Percentiles rank a stretch among this genome's conserved stretches.
Conservation (phyloP, 1,284 basidiomycete species). For the Trichosporon faecale region DNA sequence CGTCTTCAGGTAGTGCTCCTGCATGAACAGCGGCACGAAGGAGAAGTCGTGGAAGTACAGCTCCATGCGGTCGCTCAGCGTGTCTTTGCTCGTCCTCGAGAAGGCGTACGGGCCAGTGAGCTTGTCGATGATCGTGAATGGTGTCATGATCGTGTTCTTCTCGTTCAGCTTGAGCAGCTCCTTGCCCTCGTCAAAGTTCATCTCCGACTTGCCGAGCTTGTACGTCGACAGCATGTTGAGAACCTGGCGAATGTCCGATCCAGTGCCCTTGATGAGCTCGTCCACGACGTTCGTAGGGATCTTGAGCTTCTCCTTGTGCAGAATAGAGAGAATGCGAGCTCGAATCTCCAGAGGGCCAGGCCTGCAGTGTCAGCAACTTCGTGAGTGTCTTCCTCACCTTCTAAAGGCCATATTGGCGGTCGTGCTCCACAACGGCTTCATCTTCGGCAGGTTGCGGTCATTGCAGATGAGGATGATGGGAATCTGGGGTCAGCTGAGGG, state of each 20-base stretch:
- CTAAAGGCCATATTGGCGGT: conserved; percentile 74
- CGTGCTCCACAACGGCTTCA: conserved; percentile 77
- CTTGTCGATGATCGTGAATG: conserved; percentile 81
- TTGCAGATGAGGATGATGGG: conserved; percentile 99
- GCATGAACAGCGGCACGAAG: conserved; percentile 91
- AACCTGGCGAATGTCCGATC: conserved; percentile 94
- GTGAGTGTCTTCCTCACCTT: conserved; percentile 56
- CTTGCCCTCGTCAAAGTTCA: conserved; percentile 90
- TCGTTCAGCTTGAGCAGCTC: conserved; percentile 81
- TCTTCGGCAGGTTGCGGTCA: conserved; percentile 77
- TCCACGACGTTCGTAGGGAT: conserved; percentile 86
- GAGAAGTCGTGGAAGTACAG: conserved; percentile 94
- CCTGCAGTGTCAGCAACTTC: conserved; percentile 52
- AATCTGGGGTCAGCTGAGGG: conserved; percentile 58
- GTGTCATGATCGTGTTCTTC: conserved; percentile 86
- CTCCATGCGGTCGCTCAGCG: conserved; percentile 88
- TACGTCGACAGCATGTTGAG: conserved; percentile 98
- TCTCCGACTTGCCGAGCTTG: conserved; percentile 72
- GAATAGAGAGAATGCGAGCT: conserved; percentile 81
- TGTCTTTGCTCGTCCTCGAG: conserved; percentile 72
- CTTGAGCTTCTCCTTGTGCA: conserved; percentile 92
- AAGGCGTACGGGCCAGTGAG: conserved; percentile 88
- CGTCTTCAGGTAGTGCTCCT: conserved; percentile 90
- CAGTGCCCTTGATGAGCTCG: conserved; percentile 80
- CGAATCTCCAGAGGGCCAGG: conserved; percentile 71